These are phyloP conservation scores for Thielaviopsis musarum DNA, from an alignment of 2,329 filamentous ascomycete genomes.

Conservation along the genomic window DNA sequence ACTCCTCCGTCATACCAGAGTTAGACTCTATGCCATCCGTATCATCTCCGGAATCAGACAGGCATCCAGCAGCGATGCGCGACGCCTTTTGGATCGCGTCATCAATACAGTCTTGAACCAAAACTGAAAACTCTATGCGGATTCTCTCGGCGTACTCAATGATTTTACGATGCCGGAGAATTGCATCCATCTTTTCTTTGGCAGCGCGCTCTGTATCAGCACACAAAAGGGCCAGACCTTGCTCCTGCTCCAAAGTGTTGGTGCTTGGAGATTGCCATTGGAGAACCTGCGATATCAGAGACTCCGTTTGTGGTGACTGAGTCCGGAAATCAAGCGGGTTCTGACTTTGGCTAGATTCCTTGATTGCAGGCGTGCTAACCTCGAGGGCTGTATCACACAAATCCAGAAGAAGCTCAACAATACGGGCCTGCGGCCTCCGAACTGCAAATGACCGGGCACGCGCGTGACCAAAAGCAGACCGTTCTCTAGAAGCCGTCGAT, in stretches of 20 bases:
- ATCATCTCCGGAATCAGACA: slow-evolving; percentile 59
- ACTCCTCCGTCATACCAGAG: slow-evolving; percentile 27
- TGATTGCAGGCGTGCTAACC: slow-evolving; percentile 85
- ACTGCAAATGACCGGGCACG: slow-evolving; percentile 82
- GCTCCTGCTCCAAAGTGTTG: slow-evolving; percentile 83
- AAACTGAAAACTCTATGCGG: slow-evolving; percentile 76
- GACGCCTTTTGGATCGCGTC: slow-evolving; percentile 81
- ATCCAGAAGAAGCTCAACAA: slow-evolving; percentile 87
- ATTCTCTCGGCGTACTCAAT: slow-evolving; percentile 95
- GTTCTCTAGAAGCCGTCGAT: slow-evolving; percentile 54
- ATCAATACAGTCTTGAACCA: slow-evolving; percentile 91
- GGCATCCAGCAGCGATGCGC: slow-evolving; percentile 66
- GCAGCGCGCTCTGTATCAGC: slow-evolving; percentile 75
- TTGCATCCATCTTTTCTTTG: slow-evolving; percentile 79
- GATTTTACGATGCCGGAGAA: slow-evolving; percentile 78
- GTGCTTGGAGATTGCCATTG: slow-evolving; percentile 94
- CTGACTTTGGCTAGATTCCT: slow-evolving; percentile 44
- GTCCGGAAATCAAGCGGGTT: slow-evolving; percentile 64
- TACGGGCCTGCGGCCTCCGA: slow-evolving; percentile 72
- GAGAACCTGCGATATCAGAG: slow-evolving; percentile 78
- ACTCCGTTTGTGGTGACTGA: slow-evolving; percentile 90
- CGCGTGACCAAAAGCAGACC: slow-evolving; percentile 63
- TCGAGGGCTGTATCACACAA: slow-evolving; percentile 91
- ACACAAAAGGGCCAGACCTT: slow-evolving; percentile 74
- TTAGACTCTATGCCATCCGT: not conserved